Base-by-base conservation (phyloP, 2,329 filamentous ascomycete species). In the Xylariaceae sp. region DNA sequence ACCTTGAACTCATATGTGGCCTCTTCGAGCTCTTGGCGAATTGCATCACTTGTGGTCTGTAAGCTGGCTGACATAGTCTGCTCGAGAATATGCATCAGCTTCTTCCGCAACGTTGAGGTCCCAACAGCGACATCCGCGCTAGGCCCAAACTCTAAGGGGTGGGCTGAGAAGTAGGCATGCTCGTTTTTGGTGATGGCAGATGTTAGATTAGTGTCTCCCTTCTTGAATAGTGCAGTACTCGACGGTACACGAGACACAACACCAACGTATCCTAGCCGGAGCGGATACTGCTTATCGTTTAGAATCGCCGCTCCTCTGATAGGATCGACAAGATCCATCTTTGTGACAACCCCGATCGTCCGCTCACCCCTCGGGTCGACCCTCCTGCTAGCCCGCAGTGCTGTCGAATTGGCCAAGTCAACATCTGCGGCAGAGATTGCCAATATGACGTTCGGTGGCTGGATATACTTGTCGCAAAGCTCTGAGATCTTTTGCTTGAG, bases 1-100 rank as follows among this genome's bases (percentile, higher is more conserved):
- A 99, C 94, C 72, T 99, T 99, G 80, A 96, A 99, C 73, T 99
- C 93, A 68, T 99, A 99, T 0, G 91, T 93, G 3, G 94, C 92
- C 73, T 99, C 94, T 67, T 97, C 93, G 0, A 99, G 83, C 71
- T 99, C 94, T 70, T 96, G 91, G 57, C 88, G 88, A 61, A 99
- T 97, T 8, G 92, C 91, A 68, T 97, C 91, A 64, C 89, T 90
- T 3, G 94, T 99, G 50, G 85, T 86, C 64, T 94, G 89, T 49
- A 99, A 79, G 66, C 91, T 96, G 27, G 90, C 85, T 23, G 93
- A 93, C 95, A 99, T 99, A 3, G 92, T 97, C 67, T 96, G 89
- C 72, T 99, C 94, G 30, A 99, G 81, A 30, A 97, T 92, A 60
- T 92, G 86, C 93, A 99, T 99, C 47, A 99, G 81, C 73, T 97